A percentile compares a stretch with the other conserved stretches of the same genome.
Evolutionary conservation across 2,329 filamentous ascomycete genomes (phyloP).

Genomic region (Knufia petricola): DNA sequence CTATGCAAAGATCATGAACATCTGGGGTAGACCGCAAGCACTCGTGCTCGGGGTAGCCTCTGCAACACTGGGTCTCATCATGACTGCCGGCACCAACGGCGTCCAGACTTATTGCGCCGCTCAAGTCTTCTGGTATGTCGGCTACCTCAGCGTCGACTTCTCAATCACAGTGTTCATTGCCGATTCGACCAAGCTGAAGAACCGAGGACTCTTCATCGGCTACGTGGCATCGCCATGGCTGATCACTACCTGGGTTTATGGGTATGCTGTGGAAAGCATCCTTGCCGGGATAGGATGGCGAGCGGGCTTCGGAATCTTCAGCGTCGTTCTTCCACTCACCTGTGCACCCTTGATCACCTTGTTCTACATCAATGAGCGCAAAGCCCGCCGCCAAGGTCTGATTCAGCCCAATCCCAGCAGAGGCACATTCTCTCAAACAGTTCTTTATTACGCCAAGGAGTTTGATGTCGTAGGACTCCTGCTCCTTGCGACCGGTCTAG

Average conservation of each 20-base stretch:
- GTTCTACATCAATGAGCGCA: conserved; percentile 49
- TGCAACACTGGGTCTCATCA: conserved; percentile 39
- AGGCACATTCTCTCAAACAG: conserved; percentile 33
- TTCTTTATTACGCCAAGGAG: conserved; percentile 45
- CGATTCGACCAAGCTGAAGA: conserved; percentile 27
- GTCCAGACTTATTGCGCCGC: conserved; percentile 52
- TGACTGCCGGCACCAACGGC: conserved; percentile 52
- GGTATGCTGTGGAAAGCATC: conserved; percentile 14
- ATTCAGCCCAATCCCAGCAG: conserved; percentile 41
- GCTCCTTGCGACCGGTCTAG: conserved; percentile 48
- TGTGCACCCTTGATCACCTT: conserved; percentile 32
- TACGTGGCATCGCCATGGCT: conserved; percentile 24
- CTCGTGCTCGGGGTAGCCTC: conserved; percentile 37
- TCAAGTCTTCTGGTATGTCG: conserved; percentile 39
- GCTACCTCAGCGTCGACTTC: conserved; percentile 22
- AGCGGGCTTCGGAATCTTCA: conserved; percentile 23
- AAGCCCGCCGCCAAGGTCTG: conserved; percentile 41
- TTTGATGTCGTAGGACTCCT: conserved; percentile 54
- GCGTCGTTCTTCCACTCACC: conserved; percentile 15
- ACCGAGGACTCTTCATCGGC: conserved; percentile 15
- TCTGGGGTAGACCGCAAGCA: conserved; percentile 52
- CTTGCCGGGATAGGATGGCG: conserved; percentile 15
- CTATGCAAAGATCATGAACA: conserved; percentile 42
- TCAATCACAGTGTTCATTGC: conserved; percentile 23
- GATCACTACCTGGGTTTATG: conserved; percentile 15